These are phyloP conservation scores for Laburnicola sp. DNA, from an alignment of 2,329 filamentous ascomycete species.

Conservation along the genomic window DNA sequence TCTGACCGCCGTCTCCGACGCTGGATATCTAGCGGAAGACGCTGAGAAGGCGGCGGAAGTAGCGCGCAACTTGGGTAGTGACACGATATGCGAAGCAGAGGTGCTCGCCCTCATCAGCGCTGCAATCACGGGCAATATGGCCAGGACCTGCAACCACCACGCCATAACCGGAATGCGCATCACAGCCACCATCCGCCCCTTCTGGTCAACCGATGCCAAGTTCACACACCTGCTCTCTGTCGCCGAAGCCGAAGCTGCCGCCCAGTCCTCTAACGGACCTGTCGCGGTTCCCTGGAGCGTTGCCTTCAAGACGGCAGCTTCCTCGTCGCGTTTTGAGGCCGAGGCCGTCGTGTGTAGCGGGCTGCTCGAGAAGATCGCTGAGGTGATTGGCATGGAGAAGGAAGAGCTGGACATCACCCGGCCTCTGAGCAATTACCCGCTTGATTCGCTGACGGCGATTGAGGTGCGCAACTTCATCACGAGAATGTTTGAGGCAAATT, in stretches of 20 bases:
- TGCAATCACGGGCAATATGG: slow-evolving; percentile 23
- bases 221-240: slow-evolving; percentile 26
- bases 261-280: slow-evolving; percentile 8
- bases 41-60: slow-evolving; percentile 29
- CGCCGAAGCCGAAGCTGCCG: slow-evolving; percentile 23
- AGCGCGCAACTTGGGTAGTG: slow-evolving; percentile 27
- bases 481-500: slow-evolving; percentile 51
- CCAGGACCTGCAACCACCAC: slow-evolving; percentile 27
- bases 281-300: slow-evolving; percentile 26
- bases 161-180: slow-evolving; percentile 36
- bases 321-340: slow-evolving; percentile 21
- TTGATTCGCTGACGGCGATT: slow-evolving; percentile 38
- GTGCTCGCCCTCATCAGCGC: slow-evolving; percentile 30
- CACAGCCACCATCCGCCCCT: slow-evolving; percentile 24
- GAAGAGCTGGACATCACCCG: slow-evolving; percentile 30
- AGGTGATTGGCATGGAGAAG: slow-evolving; percentile 27
- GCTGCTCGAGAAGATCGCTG: slow-evolving; percentile 31
- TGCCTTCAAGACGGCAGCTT: slow-evolving; percentile 26
- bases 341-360: slow-evolving; percentile 27
- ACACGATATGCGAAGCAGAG: slow-evolving; percentile 32
- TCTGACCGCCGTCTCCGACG: slow-evolving; percentile 31
- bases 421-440: slow-evolving; percentile 25
- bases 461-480: slow-evolving; percentile 39
- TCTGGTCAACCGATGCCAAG: slow-evolving; percentile 36
- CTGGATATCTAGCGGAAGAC: slow-evolving; percentile 30